These are phyloP conservation scores for Phyllosticta paracitricarpa DNA, from an alignment of 2,329 filamentous ascomycete genomes.

Conservation along the genomic window DNA sequence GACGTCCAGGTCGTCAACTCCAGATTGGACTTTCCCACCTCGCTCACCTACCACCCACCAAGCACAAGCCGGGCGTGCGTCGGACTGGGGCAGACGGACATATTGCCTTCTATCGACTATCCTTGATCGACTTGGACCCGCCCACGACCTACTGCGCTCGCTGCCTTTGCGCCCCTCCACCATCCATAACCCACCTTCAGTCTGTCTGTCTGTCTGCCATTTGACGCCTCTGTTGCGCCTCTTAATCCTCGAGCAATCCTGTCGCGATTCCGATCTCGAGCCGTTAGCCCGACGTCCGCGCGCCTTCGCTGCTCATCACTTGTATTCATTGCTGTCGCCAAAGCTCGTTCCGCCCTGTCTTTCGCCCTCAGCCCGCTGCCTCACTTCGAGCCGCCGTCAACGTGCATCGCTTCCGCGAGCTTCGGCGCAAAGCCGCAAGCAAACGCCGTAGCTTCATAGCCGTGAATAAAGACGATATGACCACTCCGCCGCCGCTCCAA, in stretches of 20 bases:
- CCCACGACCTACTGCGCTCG: not conserved
- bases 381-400: not conserved
- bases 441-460: conserved; percentile 19
- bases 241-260: not conserved
- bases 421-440: conserved; percentile 17
- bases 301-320: not conserved
- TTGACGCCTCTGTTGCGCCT: not conserved
- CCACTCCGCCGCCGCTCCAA: conserved; percentile 17
- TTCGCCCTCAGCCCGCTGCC: not conserved
- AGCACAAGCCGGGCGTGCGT: not conserved
- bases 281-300: not conserved
- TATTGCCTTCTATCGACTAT: not conserved
- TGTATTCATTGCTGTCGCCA: not conserved
- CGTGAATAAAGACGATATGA: conserved; percentile 16
- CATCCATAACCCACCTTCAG: not conserved
- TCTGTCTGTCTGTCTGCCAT: not conserved
- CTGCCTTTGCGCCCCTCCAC: too few relatives aligned
- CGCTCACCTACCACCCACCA: not conserved
- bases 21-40: not conserved
- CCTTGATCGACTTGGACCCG: not conserved
- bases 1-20: too few relatives aligned
- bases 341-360: not conserved
- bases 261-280: not conserved
- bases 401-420: conserved; percentile 10
- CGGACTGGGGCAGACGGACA: not conserved